A percentile compares a stretch with the other conserved stretches of the same genome.
These are phyloP conservation scores for Botryotinia convoluta DNA, from an alignment of 2,329 filamentous ascomycete genomes.

Conservation along the genomic window DNA sequence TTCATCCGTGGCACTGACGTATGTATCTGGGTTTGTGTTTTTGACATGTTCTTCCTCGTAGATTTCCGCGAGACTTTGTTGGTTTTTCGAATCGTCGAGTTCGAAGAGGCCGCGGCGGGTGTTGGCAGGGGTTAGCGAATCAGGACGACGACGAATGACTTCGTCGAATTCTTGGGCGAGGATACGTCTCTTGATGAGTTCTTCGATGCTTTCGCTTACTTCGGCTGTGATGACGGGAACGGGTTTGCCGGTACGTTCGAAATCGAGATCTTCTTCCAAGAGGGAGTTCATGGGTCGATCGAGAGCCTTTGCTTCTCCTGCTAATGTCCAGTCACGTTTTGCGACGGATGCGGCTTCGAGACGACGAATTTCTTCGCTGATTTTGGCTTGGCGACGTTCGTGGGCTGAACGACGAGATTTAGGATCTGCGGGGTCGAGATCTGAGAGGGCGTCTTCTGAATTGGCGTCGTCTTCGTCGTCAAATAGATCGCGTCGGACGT, in stretches of 20 bases:
- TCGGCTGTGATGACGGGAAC: constrained; percentile 92
- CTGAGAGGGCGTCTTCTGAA: constrained; percentile 62
- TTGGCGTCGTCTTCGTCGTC: constrained; percentile 68
- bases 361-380: constrained; percentile 85
- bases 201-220: constrained; percentile 86
- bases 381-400: constrained; percentile 79
- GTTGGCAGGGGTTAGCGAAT: constrained; percentile 60
- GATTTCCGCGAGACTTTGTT: constrained; percentile 82
- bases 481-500: constrained; percentile 87
- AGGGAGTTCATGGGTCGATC: constrained; percentile 89
- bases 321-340: constrained; percentile 86
- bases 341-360: constrained; percentile 86
- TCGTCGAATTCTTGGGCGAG: constrained; percentile 90
- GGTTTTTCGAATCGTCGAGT: constrained; percentile 82
- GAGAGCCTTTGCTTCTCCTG: constrained; percentile 79
- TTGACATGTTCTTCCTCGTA: constrained; percentile 93
- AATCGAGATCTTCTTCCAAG: constrained; percentile 91
- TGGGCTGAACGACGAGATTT: constrained; percentile 78
- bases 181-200: constrained; percentile 90
- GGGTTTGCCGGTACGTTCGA: constrained; percentile 91
- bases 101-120: constrained; percentile 66
- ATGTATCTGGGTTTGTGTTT: constrained; percentile 71
- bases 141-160: constrained; percentile 76
- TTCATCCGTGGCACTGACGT: constrained; percentile 78
- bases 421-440: constrained; percentile 66